phyloP scores from a whole-genome alignment of 352 stramenopile species.

The Phytophthora syringae region DNA sequence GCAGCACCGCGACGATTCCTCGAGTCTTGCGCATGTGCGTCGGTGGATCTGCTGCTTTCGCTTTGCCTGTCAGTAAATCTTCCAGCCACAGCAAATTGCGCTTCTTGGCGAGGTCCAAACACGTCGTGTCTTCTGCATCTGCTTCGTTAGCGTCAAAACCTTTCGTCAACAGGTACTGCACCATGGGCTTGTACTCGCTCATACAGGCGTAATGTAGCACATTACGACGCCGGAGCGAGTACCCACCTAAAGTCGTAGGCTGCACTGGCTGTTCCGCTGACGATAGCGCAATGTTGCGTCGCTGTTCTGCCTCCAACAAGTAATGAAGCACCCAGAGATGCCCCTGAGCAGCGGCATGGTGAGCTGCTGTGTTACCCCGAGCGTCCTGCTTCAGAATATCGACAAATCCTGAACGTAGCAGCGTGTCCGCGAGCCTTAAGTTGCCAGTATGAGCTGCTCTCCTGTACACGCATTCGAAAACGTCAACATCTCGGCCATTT shows the following conservation, averaged over 20 bases:
- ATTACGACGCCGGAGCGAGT: slow-evolving; percentile 41
- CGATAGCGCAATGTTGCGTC: slow-evolving; percentile 24
- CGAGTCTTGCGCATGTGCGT: slow-evolving; percentile 64
- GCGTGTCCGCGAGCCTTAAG: slow-evolving; percentile 60
- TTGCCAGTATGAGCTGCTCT: slow-evolving; percentile 77
- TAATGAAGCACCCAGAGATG: slow-evolving; percentile 83
- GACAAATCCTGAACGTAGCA: slow-evolving; percentile 59
- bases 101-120: slow-evolving; percentile 50
- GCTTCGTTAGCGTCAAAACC: slow-evolving; percentile 58
- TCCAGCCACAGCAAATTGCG: slow-evolving; percentile 53
- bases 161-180: slow-evolving; percentile 68
- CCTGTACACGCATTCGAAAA: slow-evolving; percentile 28
- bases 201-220: slow-evolving; percentile 69
- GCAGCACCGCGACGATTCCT: slow-evolving; percentile 54
- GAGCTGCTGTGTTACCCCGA: slow-evolving; percentile 67
- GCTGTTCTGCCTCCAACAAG: slow-evolving; percentile 58
- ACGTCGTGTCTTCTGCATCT: slow-evolving; percentile 53
- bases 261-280: slow-evolving; percentile 26
- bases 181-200: slow-evolving; percentile 69
- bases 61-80: slow-evolving; percentile 50
- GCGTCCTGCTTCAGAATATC: slow-evolving; percentile 60
- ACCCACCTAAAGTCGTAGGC: slow-evolving; percentile 35
- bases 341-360: slow-evolving; percentile 73
- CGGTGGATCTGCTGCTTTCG: slow-evolving; percentile 46
- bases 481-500: slow-evolving; percentile 18